Evolutionary conservation across 148 eudicot species (phyloP).

Genomic region (Limonium bicolor): DNA sequence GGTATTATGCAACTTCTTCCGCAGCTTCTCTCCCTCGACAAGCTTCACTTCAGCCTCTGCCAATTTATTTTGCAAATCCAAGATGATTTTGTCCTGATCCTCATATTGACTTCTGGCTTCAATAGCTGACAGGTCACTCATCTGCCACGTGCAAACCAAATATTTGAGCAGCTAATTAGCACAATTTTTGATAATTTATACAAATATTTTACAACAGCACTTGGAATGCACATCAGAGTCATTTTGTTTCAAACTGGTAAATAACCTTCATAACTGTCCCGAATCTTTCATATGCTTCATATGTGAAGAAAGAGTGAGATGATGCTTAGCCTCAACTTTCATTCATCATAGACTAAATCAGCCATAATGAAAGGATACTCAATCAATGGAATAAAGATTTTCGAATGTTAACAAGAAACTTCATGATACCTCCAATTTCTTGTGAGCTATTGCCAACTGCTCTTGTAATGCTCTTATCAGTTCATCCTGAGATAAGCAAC

Average conservation of each 20-base stretch:
- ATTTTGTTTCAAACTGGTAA: too few relatives aligned
- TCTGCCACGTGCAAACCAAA: conserved; percentile 21
- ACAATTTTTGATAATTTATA: background rate
- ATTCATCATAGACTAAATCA: too few relatives aligned
- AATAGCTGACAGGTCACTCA: conserved; percentile 51
- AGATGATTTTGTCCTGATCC: conserved; percentile 43
- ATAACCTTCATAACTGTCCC: too few relatives aligned
- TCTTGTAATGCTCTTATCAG: conserved; percentile 50
- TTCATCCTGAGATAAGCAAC: conserved; percentile 49
- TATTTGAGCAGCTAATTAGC: background rate
- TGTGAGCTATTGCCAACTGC: conserved; percentile 54
- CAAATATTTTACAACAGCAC: too few relatives aligned
- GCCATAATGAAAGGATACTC: too few relatives aligned
- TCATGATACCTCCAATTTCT: conserved; percentile 46
- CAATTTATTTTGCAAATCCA: conserved; percentile 51
- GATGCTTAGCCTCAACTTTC: too few relatives aligned
- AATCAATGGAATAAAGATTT: too few relatives aligned
- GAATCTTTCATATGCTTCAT: too few relatives aligned
- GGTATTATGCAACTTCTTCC: conserved; percentile 90
- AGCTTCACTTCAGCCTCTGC: conserved; percentile 72
- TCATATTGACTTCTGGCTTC: conserved; percentile 60
- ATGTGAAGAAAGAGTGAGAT: too few relatives aligned
- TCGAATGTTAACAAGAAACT: background rate
- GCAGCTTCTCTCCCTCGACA: conserved; percentile 75
- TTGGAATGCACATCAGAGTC: too few relatives aligned